Evolutionary conservation across 495 filamentous ascomycete species (phyloP), one percentile per base, ranked within the genome.

Genomic region (Aspergillus sclerotiicarbonarius): DNA sequence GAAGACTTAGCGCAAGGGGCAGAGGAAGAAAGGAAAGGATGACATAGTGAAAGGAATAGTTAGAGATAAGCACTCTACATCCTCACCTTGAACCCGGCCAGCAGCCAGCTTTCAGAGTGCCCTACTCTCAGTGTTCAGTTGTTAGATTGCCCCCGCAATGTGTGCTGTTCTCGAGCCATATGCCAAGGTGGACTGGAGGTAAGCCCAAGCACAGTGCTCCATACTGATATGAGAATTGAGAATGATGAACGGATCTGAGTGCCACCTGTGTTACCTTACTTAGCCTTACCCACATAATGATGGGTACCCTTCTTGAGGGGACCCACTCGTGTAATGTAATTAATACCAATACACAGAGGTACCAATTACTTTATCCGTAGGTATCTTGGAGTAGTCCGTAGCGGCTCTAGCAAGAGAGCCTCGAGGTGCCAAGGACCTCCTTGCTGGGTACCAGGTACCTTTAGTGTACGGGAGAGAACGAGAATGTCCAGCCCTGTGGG

Each of bases 401-500:
- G 37, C n/a, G 13, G 37, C 5, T 25, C 25, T 25, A 25, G 5
- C 25, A 25, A 25, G 37, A 41, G 37, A 41, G 37, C 37, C 37
- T 41, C n/a, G n/a, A n/a, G 37, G 37, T n/a, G 13, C 37, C 13
- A n/a, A n/a, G 37, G 13, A 41, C 37, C 37, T n/a, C 37, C 37
- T 41, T 41, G 37, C 37, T n/a, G 8, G 15, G 37, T 41, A 41
- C n/a, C 13, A 12, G 1, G 37, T 41, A 41, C 37, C 2, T 3
- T 25, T 25, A 25, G 25, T 25, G 25, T 41, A 41, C 37, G 12
- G 13, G 12, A n/a, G n/a, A 9, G 3, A 9, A 10, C 33, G 33
- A 35, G 33, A n/a, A n/a, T 41, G 4, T 21, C 51, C 51, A 53
- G 51, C 51, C 51, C 51, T 53, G 51, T 53, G 51, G 51, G 51